Percentiles rank a stretch among this genome's conserved stretches.
These are phyloP conservation scores for Diaporthe ilicicola DNA, from an alignment of 2,329 filamentous ascomycete genomes.

Conservation along the genomic window DNA sequence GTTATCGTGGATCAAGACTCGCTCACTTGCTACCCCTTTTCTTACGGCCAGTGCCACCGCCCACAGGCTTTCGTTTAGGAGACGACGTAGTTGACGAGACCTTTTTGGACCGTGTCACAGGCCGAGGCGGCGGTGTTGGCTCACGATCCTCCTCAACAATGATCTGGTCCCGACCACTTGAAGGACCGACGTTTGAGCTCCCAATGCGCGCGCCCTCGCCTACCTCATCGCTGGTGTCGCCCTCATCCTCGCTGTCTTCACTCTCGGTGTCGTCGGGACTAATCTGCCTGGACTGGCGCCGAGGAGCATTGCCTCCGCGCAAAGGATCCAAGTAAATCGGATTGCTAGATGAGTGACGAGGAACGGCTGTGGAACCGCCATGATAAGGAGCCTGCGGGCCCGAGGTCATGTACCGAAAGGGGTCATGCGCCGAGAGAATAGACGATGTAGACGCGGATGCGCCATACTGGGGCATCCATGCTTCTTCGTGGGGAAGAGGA, in stretches of 20 bases:
- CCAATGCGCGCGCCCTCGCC: conserved; percentile 26
- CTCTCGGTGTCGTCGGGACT: conserved; percentile 28
- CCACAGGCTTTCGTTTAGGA: conserved; percentile 50
- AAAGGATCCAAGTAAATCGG: conserved; percentile 26
- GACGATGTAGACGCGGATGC: conserved; percentile 41
- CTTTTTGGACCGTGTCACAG: conserved; percentile 43
- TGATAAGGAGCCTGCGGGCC: conserved; percentile 50
- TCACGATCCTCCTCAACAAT: conserved; percentile 47
- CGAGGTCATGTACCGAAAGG: conserved; percentile 62
- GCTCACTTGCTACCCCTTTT: conserved; percentile 31
- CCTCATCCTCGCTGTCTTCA: conserved; percentile 30
- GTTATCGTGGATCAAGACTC: conserved; percentile 23
- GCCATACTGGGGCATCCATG: conserved; percentile 39
- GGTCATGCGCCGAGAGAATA: conserved; percentile 49
- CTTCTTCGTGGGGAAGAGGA: conserved; percentile 44
- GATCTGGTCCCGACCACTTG: conserved; percentile 47
- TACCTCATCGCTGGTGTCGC: conserved; percentile 46
- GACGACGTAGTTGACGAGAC: conserved; percentile 42
- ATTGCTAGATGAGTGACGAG: conserved; percentile 49
- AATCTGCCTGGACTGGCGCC: conserved; percentile 30
- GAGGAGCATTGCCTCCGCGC: conserved; percentile 19
- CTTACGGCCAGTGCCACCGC: conserved; percentile 41
- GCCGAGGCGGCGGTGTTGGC: conserved; percentile 35
- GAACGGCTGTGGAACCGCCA: conserved; percentile 44
- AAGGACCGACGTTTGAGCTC: conserved; percentile 24